Evolutionary conservation across 306 rosid genomes (phyloP).

Genomic region (Lathyrus oleraceus): DNA sequence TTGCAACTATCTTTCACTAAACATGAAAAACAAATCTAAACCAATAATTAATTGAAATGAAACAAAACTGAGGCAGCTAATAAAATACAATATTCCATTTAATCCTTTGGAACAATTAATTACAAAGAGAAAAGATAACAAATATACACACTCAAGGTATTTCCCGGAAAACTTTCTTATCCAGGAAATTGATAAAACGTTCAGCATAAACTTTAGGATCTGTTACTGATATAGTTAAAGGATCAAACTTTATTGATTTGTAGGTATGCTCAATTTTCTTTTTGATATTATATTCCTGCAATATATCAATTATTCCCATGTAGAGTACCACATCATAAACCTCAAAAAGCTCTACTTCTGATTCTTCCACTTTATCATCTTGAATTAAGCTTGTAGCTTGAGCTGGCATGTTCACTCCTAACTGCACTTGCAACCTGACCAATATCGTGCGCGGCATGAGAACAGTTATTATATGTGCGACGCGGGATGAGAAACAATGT

Average conservation of each 20-base stretch:
- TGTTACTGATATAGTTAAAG: conserved; percentile 63
- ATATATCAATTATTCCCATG: conserved; percentile 90
- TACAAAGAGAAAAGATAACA: conserved; percentile 27
- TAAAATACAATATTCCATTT: conserved; percentile 12
- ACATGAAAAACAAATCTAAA: conserved; percentile 1
- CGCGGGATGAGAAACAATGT: neutral
- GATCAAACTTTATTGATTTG: conserved; percentile 61
- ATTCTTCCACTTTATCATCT: conserved; percentile 50
- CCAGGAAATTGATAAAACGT: conserved; percentile 83
- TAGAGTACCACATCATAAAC: conserved; percentile 84
- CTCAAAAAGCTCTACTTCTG: conserved; percentile 78
- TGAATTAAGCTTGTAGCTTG: conserved; percentile 58
- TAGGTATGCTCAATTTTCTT: conserved; percentile 77
- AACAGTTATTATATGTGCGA: neutral
- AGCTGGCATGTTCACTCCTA: conserved; percentile 99
- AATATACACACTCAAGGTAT: conserved; percentile 38
- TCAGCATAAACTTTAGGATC: conserved; percentile 72
- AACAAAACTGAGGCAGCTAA: conserved; percentile 5
- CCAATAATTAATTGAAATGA: conserved; percentile 21
- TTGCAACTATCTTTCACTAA: neutral
- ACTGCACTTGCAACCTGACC: conserved; percentile 79
- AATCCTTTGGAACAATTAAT: conserved; percentile 31
- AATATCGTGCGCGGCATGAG: neutral
- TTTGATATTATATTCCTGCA: conserved; percentile 71
- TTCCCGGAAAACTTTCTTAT: conserved; percentile 59